Evolutionary conservation across 2,329 filamentous ascomycete species (phyloP).

Genomic region (Akanthomyces dipterigenus): DNA sequence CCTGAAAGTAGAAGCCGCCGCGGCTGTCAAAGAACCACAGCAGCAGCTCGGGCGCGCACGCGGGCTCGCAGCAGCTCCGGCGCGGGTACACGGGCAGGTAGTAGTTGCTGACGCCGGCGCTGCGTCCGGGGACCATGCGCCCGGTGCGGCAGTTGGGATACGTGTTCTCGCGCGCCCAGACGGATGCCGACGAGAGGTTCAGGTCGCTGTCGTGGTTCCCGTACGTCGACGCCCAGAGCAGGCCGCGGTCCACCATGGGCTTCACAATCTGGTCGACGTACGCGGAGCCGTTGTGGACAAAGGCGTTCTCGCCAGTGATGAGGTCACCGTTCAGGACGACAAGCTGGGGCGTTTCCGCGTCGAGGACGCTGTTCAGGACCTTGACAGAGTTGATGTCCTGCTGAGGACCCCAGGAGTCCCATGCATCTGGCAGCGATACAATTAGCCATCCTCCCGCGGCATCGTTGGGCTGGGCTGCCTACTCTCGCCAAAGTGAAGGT

Average conservation of each 20-base stretch:
- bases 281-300: conserved; percentile 43
- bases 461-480: not conserved
- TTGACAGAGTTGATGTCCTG: conserved; percentile 29
- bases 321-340: conserved; percentile 54
- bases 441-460: not conserved
- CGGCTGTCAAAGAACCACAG: conserved; percentile 69
- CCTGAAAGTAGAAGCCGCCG: conserved; percentile 48
- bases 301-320: conserved; percentile 60
- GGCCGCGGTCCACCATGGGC: conserved; percentile 46
- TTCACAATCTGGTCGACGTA: conserved; percentile 54
- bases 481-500: conserved; percentile 18
- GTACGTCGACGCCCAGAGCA: conserved; percentile 62
- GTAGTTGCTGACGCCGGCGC: conserved; percentile 40
- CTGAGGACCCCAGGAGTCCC: conserved; percentile 29
- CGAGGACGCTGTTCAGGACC: conserved; percentile 30
- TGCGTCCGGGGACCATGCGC: conserved; percentile 30
- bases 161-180: conserved; percentile 34
- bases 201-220: conserved; percentile 62
- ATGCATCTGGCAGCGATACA: conserved; percentile 14
- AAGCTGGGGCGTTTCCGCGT: conserved; percentile 15
- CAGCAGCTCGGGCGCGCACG: conserved; percentile 37
- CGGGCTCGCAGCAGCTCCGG: conserved; percentile 24
- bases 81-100: conserved; percentile 37
- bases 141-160: conserved; percentile 33
- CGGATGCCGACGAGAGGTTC: conserved; percentile 44